These are phyloP conservation scores for Lentinus polychrous DNA, from an alignment of 1,284 basidiomycete species.

Conservation along the genomic window DNA sequence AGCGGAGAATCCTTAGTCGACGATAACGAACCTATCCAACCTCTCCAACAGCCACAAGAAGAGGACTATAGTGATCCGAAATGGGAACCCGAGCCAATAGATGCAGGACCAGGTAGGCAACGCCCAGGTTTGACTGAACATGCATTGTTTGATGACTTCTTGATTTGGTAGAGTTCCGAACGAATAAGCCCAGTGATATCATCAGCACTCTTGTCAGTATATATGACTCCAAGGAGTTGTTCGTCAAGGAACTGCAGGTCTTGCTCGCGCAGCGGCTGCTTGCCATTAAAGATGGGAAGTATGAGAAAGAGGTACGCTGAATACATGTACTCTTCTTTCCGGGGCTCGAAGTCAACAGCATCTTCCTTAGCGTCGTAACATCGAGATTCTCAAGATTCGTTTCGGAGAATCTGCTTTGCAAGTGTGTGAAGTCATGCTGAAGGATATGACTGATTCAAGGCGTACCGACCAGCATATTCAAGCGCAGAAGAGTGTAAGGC, in stretches of 20 bases:
- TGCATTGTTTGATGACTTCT: background rate
- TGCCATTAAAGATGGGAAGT: conserved; percentile 71
- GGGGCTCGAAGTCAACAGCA: background rate
- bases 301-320: conserved; percentile 73
- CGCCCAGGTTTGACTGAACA: background rate
- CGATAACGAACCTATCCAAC: conserved; percentile 71
- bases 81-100: conserved; percentile 92
- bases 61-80: conserved; percentile 85
- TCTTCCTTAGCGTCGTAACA: conserved; percentile 66
- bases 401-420: conserved; percentile 89
- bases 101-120: conserved; percentile 78
- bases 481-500: conserved; percentile 54
- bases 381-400: conserved; percentile 88
- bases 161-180: conserved; percentile 65
- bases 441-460: conserved; percentile 90
- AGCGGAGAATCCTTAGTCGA: conserved; percentile 74
- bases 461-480: conserved; percentile 83
- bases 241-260: conserved; percentile 89
- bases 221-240: conserved; percentile 90
- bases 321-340: conserved; percentile 3
- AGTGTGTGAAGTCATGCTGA: conserved; percentile 94
- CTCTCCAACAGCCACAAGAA: conserved; percentile 63
- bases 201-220: conserved; percentile 94
- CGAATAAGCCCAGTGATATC: conserved; percentile 83
- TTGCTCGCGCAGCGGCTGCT: conserved; percentile 81